Evolutionary conservation across 2,329 filamentous ascomycete species (phyloP), one percentile per base, ranked within the genome.

Genomic region (Arthrobotrys sinensis): DNA sequence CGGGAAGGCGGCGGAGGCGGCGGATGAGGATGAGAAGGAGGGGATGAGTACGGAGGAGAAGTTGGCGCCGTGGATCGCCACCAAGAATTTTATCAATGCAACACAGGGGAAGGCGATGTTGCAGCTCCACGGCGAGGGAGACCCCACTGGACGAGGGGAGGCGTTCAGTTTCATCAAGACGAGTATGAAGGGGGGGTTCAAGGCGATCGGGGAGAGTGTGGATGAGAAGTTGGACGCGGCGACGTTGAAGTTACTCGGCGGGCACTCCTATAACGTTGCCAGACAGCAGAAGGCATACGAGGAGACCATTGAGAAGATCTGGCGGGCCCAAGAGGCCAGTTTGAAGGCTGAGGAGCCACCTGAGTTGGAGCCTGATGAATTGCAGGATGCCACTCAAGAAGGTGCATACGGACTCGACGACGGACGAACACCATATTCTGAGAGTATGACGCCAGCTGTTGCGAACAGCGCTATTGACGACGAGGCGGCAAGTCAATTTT

Each of bases 101-200:
- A 95, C 93, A 62, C 91, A 94, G 77, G 93, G 94, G 76, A 99
- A 99, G 84, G 96, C 96, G 2, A 99, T 99, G 96, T 88, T 99
- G 53, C 92, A 94, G 81, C 88, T 99, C 11, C 94, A 97, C 81
- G 96, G 96, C 19, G 93, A 96, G 80, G 96, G 96, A 70, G 96
- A 99, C 83, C 96, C 96, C 2, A 97, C 95, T 0, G 94, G 94
- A 24, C 92, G 94, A 82, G 96, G 96, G 1, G 90, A 97, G 76
- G 96, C 93, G 1, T 97, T 98, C 86, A 97, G 93, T 83, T 97
- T 99, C 84, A 94, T 99, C 84, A 94, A 96, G 83, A 97, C 94
- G 0, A 97, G 93, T 0, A 99, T 99, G 96, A 99, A 99, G 85
- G 96, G 96, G 79, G 96, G 96, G 0, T 99, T 82, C 40, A 82